Percentiles rank a stretch among this genome's conserved stretches.
phyloP scores from a whole-genome alignment of 2,329 filamentous ascomycete species.

The Pestalotiopsis sp. region DNA sequence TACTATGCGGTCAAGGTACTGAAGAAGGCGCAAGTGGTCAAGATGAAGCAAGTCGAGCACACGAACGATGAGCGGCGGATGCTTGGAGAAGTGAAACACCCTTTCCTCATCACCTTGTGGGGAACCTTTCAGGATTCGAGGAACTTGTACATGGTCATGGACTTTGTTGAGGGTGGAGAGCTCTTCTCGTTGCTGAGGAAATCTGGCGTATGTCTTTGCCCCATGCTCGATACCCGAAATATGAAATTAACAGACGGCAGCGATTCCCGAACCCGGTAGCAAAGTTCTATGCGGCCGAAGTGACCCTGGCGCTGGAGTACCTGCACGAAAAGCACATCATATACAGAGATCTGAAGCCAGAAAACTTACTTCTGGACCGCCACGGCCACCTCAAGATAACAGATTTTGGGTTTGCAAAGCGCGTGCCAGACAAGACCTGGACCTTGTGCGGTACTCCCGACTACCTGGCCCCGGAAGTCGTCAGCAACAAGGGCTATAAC shows the following conservation, averaged over 20 bases:
- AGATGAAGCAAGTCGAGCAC: conserved; percentile 99
- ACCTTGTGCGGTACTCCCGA: conserved; percentile 97
- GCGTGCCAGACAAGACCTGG: conserved; percentile 98
- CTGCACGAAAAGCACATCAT: conserved; percentile 95
- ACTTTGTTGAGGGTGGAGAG: conserved; percentile 98
- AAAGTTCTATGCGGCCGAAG: conserved; percentile 98
- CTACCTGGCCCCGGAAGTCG: conserved; percentile 95
- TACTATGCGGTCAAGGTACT: conserved; percentile 99
- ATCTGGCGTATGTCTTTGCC: conserved; percentile 67
- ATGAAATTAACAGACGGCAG: conserved; percentile 47
- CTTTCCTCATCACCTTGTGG: conserved; percentile 97
- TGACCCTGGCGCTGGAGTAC: conserved; percentile 93
- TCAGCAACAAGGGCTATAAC: conserved; percentile 99
- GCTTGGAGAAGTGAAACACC: conserved; percentile 95
- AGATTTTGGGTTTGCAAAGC: conserved; percentile 98
- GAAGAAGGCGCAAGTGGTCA: conserved; percentile 97
- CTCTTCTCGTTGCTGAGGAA: conserved; percentile 94
- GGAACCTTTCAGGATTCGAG: conserved; percentile 95
- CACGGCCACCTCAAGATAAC: conserved; percentile 97
- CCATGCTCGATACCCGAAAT: neutral
- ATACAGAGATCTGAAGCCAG: conserved; percentile 95
- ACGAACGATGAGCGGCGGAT: conserved; percentile 97
- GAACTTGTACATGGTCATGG: conserved; percentile 99
- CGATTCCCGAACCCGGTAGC: conserved; percentile 98
- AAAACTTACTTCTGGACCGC: conserved; percentile 88